These are phyloP conservation scores for Sclerotinia sclerotiorum DNA, from an alignment of 2,329 filamentous ascomycete genomes.

Conservation along the genomic window DNA sequence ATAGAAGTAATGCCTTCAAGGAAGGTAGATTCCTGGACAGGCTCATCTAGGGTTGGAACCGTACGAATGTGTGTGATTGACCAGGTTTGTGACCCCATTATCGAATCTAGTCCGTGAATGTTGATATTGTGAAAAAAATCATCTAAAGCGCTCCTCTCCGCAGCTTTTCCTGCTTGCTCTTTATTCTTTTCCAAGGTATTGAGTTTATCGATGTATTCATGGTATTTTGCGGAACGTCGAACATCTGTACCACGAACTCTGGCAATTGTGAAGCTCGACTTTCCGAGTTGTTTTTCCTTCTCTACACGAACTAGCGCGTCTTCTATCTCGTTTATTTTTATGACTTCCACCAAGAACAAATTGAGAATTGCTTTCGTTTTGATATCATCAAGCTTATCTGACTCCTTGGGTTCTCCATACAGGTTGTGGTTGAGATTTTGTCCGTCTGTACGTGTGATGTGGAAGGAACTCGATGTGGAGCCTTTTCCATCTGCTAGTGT, in stretches of 20 bases:
- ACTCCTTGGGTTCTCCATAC: background rate
- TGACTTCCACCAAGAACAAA: slow-evolving; percentile 5
- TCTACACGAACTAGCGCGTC: background rate
- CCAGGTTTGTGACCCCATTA: slow-evolving; percentile 14
- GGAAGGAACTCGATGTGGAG: background rate
- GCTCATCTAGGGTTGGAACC: background rate
- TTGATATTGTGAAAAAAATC: slow-evolving; percentile 5
- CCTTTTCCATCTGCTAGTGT: background rate
- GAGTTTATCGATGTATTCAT: background rate
- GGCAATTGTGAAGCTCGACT: slow-evolving; percentile 3
- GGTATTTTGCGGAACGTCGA: slow-evolving; percentile 13
- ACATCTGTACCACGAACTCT: slow-evolving; percentile 5
- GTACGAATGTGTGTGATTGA: background rate
- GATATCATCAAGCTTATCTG: background rate
- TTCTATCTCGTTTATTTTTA: slow-evolving; percentile 16
- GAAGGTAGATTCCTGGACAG: background rate
- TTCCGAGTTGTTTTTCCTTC: background rate
- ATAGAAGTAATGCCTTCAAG: background rate
- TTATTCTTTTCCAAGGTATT: background rate
- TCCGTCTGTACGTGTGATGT: background rate
- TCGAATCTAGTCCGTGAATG: slow-evolving; percentile 6
- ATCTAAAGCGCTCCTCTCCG: background rate
- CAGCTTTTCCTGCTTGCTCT: background rate
- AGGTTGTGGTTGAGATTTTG: slow-evolving; percentile 7
- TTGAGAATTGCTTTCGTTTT: background rate